Base-by-base conservation (phyloP, 1,284 basidiomycete genomes). In the Bjerkandera adusta region DNA sequence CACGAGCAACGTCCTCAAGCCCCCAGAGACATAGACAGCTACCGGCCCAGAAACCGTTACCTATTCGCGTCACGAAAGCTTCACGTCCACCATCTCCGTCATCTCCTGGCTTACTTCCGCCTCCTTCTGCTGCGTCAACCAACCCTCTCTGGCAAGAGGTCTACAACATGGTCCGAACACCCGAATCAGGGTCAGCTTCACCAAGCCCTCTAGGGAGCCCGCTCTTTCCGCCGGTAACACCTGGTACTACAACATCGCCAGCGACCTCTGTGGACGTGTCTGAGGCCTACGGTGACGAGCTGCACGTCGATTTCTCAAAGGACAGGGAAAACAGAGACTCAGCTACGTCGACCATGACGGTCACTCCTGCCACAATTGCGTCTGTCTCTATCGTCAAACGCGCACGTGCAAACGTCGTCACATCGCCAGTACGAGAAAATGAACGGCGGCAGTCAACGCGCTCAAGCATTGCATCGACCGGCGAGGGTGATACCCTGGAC, bases 241-340 rank as follows among this genome's bases (percentile, higher is more conserved):
- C 46, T 3, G 35, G 11, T 15, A 10, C 39, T 12, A 35, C 35
- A 3, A 32, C 27, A 4, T 43, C 46, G 7, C 46, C 46, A 10
- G 46, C 36, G 4, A 48, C 46, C 6, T 48, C 46, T 1, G 46
- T 36, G 4, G 49, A 38, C 25, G 11, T n/a, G n/a, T n/a, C 39
- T 18, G 43, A 47, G 11, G 21, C 42, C 5, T 54, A 57, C 18
- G 37, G 47, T 8, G 35, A 54, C 25, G 52, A 57, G 27, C 15
- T 60, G 20, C 53, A 53, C 10, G 51, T 54, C n/a, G 44, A 53
- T 2, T 50, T 56, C 24, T 48, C 53, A 29, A 53, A 56, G 18
- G 61, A 62, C 29, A 63, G 61, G 51, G 63, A 65, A 42, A 65
- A 66, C 51, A 54, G 64, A 16, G 64, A 66, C 36, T 64, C 64